These are phyloP conservation scores for Cercospora sp. DNA, from an alignment of 2,329 filamentous ascomycete genomes.

Conservation along the genomic window DNA sequence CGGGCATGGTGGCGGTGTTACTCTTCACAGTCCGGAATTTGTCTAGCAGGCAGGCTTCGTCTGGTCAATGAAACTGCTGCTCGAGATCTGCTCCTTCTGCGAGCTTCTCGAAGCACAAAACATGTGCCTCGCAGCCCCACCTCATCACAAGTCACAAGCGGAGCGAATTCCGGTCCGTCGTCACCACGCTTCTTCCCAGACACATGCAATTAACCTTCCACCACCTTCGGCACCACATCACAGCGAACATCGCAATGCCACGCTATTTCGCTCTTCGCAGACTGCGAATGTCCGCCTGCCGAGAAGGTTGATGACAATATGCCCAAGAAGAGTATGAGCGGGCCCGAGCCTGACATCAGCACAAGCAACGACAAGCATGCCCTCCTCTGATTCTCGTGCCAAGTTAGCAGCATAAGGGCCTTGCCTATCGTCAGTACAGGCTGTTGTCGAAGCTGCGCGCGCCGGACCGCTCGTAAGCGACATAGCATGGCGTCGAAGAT, in stretches of 20 bases:
- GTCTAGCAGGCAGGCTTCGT: background rate
- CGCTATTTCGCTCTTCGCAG: background rate
- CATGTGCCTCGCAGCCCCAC: slow-evolving; percentile 2
- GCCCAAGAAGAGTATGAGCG: background rate
- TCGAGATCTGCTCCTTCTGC: background rate
- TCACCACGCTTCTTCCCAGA: background rate
- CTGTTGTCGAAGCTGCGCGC: background rate
- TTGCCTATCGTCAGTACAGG: background rate
- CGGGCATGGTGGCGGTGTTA: slow-evolving; percentile 45
- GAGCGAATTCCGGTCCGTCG: background rate
- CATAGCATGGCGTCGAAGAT: background rate
- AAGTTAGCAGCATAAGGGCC: background rate
- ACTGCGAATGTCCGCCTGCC: background rate
- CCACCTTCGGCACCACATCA: background rate
- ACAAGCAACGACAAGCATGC: background rate
- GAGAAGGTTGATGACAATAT: background rate
- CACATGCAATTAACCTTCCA: background rate
- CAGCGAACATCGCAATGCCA: background rate
- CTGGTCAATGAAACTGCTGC: background rate
- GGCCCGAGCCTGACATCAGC: background rate
- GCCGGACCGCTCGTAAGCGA: background rate
- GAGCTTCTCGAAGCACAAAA: slow-evolving; percentile 1
- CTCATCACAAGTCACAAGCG: background rate
- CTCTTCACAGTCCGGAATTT: background rate
- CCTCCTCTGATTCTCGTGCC: background rate